phyloP scores from a whole-genome alignment of 257 asterid genomes.

The Osmanthus fragrans region DNA sequence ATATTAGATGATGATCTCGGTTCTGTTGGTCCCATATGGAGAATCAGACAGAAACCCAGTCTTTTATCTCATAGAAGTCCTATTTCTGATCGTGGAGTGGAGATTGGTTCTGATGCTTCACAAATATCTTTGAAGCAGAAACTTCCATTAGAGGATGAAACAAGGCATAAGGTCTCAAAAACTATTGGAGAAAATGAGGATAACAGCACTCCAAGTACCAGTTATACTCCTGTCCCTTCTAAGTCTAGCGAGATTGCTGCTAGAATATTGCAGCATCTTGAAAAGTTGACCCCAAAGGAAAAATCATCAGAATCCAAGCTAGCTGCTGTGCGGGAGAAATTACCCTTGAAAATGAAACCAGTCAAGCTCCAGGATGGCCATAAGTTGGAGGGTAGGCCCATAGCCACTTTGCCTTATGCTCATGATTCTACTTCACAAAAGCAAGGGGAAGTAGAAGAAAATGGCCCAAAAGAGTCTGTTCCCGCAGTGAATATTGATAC shows the following conservation, averaged over 20 bases:
- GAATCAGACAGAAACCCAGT: conserved; percentile 74
- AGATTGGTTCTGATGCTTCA: conserved; percentile 39
- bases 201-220: conserved; percentile 49
- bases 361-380: conserved; percentile 47
- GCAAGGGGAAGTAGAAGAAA: conserved; percentile 34
- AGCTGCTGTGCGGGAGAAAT: conserved; percentile 43
- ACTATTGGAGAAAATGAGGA: conserved; percentile 40
- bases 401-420: conserved; percentile 30
- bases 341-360: conserved; percentile 48
- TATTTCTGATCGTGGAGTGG: conserved; percentile 4
- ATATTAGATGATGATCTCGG: conserved; percentile 72
- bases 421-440: conserved; percentile 28
- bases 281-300: conserved; percentile 65
- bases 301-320: conserved; percentile 62
- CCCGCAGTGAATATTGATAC: conserved; percentile 22
- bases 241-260: conserved; percentile 77
- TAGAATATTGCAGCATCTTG: conserved; percentile 80
- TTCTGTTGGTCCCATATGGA: conserved; percentile 74
- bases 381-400: conserved; percentile 41
- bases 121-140: conserved; percentile 34
- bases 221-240: conserved; percentile 56
- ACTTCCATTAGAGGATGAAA: conserved; percentile 35
- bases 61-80: conserved; percentile 41
- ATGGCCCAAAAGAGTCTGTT: conserved; percentile 28
- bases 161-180: conserved; percentile 30